Base-by-base conservation (phyloP, 164 flowering plant genomes). In the Akebia trifoliata region DNA sequence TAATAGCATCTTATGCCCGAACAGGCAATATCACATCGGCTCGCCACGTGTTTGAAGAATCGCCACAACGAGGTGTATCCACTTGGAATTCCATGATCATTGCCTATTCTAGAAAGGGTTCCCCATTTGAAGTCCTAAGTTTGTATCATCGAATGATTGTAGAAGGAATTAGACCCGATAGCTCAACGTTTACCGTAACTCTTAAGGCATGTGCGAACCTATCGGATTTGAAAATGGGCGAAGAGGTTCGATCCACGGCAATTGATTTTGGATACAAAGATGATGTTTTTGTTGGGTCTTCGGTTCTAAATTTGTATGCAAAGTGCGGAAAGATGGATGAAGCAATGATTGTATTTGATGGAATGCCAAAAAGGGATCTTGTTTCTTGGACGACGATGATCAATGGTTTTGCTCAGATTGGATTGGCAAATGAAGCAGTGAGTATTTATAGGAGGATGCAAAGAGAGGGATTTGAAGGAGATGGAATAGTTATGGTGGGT, bases 281-380 rank as follows among this genome's bases (percentile, higher is more conserved):
- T 25, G 70, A 66, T 43, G 60, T 66, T n/a, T 70, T 70, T 66
- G 74, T 70, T 28, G 67, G 60, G 35, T 66, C 67, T 35, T 57
- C 67, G 3, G 40, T 47, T 54, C 25, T 66, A 32, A 66, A 62
- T 54, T n/a, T 71, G 64, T 62, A 66, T 47, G 64, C 56, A 2
- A 71, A 71, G 61, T 62, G 66, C 39, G 58, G 64, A 43, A 48
- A 50, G 45, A 62, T 66, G 57, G 64, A 62, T 22, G 54, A 62
- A 32, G 70, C 70, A n/a, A 8, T 42, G 36, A 34, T 31, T 21
- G 28, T 61, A 34, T 65, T 65, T 49, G 45, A 65, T 38, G 52
- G 29, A 40, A 71, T 62, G 67, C 28, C 59, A 32, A 59, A 30
- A 31, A 59, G 32, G 47, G 72, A 69, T 59, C 55, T 63, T 32